Base-by-base conservation (phyloP, 1,139 yeast genomes). In the Saccharomyces pastorianus region DNA sequence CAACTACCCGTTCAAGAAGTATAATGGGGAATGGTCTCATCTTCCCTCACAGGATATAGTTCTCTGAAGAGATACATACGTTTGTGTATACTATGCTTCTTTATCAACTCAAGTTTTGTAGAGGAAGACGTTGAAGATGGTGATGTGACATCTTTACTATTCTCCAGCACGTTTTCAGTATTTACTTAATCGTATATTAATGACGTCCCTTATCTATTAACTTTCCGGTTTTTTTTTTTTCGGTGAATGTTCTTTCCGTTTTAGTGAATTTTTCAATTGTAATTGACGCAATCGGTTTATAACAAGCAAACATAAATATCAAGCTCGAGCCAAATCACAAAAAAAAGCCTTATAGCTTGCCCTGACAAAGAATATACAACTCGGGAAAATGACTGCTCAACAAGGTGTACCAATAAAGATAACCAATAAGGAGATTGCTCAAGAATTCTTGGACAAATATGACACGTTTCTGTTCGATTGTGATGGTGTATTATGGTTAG, bases 401-500 rank as follows among this genome's bases (percentile, higher is more conserved):
- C 44, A 55, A 6, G 54, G 28, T 29, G 56, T 58, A 8, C 75
- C 78, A 28, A 57, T 63, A 6, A 80, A 82, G 60, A 68, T 87
- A 38, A 71, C 74, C 14, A 67, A 73, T 14, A 74, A 73, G 56
- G 75, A 74, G 48, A 77, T 76, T 38, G 85, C 82, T 3, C 74
- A 76, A 50, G 65, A 71, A n/a, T 73, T 91, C 51, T 70, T 91
- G 13, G 78, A 76, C 57, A 70, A 76, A 50, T 86, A 84, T 68
- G 96, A 89, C 66, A 86, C 87, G 56, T 90, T 90, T 64, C 73
- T 91, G 56, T 91, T 91, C 67, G 98, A 91, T 66, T 91, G 98
- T 71, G 98, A 91, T 68, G 98, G 91, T 53, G 98, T 91, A 7
- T 75, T 91, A 52, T 91, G 98, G 98, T 75, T 85, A 44, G 97